Conservation (phyloP, 495 filamentous ascomycete species). For the Penicillium desertorum region DNA sequence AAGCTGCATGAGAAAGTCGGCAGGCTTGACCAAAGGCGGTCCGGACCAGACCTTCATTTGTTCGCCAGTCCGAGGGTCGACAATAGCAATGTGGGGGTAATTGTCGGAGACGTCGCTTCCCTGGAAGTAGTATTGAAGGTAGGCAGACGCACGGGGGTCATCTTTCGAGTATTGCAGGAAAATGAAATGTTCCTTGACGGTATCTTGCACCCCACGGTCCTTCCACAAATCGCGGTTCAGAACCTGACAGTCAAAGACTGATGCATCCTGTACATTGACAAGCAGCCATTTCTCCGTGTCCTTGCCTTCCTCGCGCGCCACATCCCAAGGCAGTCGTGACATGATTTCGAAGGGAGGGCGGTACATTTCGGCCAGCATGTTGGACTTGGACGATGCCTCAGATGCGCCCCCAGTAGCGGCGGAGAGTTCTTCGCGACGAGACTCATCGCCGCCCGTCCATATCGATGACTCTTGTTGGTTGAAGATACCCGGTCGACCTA, state of each 20-base stretch:
- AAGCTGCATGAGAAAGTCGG: conserved; percentile 85
- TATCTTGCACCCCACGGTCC: conserved; percentile 68
- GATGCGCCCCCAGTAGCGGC: conserved; percentile 72
- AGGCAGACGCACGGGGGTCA: conserved; percentile 70
- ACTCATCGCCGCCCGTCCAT: conserved; percentile 64
- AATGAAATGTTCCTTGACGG: conserved; percentile 87
- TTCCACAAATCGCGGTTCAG: conserved; percentile 97
- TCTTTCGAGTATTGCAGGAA: conserved; percentile 90
- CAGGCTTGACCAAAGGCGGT: conserved; percentile 66
- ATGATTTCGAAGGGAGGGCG: conserved; percentile 90
- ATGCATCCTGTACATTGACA: conserved; percentile 90
- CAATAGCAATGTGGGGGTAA: conserved; percentile 92
- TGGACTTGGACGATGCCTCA: conserved; percentile 65
- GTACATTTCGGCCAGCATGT: conserved; percentile 82
- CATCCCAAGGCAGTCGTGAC: conserved; percentile 68
- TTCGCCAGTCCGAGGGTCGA: conserved; percentile 94
- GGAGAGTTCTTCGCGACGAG: conserved; percentile 53
- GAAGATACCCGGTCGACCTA: conserved; percentile 73
- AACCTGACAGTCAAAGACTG: conserved; percentile 87
- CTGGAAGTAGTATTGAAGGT: conserved; percentile 87
- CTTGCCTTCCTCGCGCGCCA: conserved; percentile 78
- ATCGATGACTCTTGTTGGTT: conserved; percentile 74
- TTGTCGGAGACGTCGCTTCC: conserved; percentile 68
- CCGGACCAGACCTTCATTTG: conserved; percentile 97
- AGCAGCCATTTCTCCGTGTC: conserved; percentile 89